Evolutionary conservation across 2,329 filamentous ascomycete species (phyloP).

Genomic region (Nothophoma quercina): DNA sequence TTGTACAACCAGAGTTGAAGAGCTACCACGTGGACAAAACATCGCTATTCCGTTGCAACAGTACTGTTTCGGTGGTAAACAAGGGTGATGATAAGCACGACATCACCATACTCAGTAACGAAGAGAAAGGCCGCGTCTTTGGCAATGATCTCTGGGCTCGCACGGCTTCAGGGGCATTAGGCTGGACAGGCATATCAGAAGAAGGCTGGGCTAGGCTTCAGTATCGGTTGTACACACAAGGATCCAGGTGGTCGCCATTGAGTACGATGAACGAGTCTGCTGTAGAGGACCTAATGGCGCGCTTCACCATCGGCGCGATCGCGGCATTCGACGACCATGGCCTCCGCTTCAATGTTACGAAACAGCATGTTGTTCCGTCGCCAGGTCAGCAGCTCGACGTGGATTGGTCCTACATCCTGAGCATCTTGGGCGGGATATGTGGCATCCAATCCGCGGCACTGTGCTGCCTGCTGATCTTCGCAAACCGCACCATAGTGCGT

Average conservation of each 20-base stretch:
- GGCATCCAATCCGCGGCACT: constrained; percentile 33
- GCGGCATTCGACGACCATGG: constrained; percentile 42
- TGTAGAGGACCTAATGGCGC: constrained; percentile 29
- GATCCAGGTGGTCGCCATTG: constrained; percentile 32
- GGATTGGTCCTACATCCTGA: constrained; percentile 36
- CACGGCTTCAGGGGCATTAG: constrained; percentile 42
- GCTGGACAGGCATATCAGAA: constrained; percentile 39
- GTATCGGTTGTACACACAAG: constrained; percentile 26
- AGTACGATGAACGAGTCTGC: constrained; percentile 14
- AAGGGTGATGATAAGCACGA: constrained; percentile 22
- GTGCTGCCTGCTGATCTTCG: constrained; percentile 30
- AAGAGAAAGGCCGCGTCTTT: constrained; percentile 32
- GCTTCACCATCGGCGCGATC: constrained; percentile 38
- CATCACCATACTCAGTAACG: constrained; percentile 22
- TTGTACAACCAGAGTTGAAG: constrained; percentile 30
- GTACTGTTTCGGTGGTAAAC: constrained; percentile 24
- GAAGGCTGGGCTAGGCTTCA: constrained; percentile 24
- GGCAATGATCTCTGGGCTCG: constrained; percentile 38
- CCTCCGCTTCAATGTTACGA: constrained; percentile 23
- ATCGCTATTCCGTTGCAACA: constrained; percentile 42
- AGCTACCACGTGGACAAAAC: constrained; percentile 13
- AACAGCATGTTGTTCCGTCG: constrained; percentile 26
- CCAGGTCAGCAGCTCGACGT: constrained; percentile 35
- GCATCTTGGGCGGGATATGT: constrained; percentile 33
- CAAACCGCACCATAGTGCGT: constrained; percentile 37